Evolutionary conservation across 306 rosid genomes (phyloP).

Genomic region (Adenanthera pavonina): DNA sequence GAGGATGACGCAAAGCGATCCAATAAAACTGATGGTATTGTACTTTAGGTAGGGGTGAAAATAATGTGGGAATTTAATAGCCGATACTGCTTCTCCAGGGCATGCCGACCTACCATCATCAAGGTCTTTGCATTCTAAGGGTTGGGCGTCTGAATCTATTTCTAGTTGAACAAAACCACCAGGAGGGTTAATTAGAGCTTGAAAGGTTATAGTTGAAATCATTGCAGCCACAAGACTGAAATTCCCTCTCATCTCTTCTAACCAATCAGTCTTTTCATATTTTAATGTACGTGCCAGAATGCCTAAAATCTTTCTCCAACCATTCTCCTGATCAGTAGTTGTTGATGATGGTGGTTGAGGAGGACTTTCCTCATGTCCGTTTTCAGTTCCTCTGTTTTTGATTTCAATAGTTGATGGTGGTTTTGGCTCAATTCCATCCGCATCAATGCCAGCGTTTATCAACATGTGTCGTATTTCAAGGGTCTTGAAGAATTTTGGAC

Average conservation of each 20-base stretch:
- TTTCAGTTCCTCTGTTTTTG: too few relatives aligned
- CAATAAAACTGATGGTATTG: neutral
- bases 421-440: too few relatives aligned
- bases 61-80: neutral
- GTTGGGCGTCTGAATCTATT: too few relatives aligned
- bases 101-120: neutral
- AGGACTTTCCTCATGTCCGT: too few relatives aligned
- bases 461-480: neutral
- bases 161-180: neutral
- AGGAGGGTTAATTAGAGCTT: neutral
- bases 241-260: constrained; percentile 4
- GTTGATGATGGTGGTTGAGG: too few relatives aligned
- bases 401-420: too few relatives aligned
- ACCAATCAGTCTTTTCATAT: neutral
- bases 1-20: neutral
- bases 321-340: too few relatives aligned
- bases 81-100: neutral
- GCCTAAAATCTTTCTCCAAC: neutral
- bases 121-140: too few relatives aligned
- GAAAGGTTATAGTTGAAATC: neutral
- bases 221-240: neutral
- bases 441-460: neutral
- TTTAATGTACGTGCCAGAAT: neutral
- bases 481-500: constrained; percentile 1
- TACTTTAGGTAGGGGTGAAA: neutral